Evolutionary conservation across 2,329 filamentous ascomycete genomes (phyloP).

Genomic region (Clarireedia monteithiana): DNA sequence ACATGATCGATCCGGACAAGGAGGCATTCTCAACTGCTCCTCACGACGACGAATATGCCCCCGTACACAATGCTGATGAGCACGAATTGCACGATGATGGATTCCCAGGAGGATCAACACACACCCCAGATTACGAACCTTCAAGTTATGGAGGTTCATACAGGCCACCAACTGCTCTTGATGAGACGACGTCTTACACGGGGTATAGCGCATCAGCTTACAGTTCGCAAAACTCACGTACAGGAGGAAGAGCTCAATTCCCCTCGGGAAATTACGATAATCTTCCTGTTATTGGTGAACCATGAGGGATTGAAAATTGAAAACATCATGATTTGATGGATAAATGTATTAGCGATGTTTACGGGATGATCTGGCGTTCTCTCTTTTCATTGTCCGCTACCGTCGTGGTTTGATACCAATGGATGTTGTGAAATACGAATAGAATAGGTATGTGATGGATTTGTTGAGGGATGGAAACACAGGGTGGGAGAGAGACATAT

Average conservation of each 20-base stretch:
- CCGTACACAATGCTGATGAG: constrained; percentile 41
- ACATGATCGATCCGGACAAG: constrained; percentile 59
- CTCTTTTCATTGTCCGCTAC: not conserved
- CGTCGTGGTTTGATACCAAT: constrained; percentile 4
- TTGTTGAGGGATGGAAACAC: not conserved
- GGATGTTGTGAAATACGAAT: not conserved
- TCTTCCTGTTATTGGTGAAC: constrained; percentile 8
- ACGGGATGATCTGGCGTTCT: not conserved
- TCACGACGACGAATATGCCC: constrained; percentile 60
- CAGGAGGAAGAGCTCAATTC: constrained; percentile 36
- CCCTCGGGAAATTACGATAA: constrained; percentile 49
- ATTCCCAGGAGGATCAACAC: constrained; percentile 7
- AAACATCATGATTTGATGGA: not conserved
- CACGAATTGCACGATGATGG: constrained; percentile 21
- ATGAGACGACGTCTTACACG: constrained; percentile 34
- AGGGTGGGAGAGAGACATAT: not conserved
- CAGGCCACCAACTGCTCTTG: not conserved
- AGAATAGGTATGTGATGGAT: not conserved
- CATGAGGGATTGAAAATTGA: not conserved
- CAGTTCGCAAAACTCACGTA: constrained; percentile 4
- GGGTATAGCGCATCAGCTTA: constrained; percentile 36
- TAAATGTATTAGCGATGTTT: not conserved
- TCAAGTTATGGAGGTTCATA: constrained; percentile 18
- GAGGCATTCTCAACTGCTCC: constrained; percentile 60
- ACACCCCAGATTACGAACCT: constrained; percentile 10